Evolutionary conservation across 1,284 basidiomycete species (phyloP).

Genomic region (Microbotryomycetes sp.): DNA sequence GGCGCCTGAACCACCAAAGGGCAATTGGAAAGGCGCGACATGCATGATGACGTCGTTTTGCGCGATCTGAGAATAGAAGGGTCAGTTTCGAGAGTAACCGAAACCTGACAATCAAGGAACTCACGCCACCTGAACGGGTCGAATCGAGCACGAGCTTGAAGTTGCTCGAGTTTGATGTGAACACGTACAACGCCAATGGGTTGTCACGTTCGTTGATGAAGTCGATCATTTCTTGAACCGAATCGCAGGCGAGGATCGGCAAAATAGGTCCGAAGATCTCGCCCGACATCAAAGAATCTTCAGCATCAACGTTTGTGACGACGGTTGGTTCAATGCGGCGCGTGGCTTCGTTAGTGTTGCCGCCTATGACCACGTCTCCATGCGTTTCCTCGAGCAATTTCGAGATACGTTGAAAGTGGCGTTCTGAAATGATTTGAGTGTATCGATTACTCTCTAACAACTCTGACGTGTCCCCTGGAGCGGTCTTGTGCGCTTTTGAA

Average conservation of each 20-base stretch:
- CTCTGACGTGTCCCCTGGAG: neutral
- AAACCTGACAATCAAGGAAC: too few species aligned
- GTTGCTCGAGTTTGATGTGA: constrained; percentile 37
- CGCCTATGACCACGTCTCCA: constrained; percentile 42
- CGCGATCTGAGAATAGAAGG: constrained; percentile 31
- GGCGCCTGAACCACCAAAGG: constrained; percentile 35
- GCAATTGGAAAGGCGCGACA: constrained; percentile 35
- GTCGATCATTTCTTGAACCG: constrained; percentile 19
- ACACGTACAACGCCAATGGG: constrained; percentile 45
- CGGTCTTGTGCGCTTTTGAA: neutral
- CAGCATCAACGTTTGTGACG: constrained; percentile 38
- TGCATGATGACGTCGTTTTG: constrained; percentile 41
- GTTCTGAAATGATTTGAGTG: constrained; percentile 41
- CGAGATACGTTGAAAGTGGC: constrained; percentile 42
- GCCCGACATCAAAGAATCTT: constrained; percentile 42
- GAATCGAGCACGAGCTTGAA: neutral
- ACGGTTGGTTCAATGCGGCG: constrained; percentile 40
- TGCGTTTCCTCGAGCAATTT: constrained; percentile 39
- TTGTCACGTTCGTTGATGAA: constrained; percentile 42
- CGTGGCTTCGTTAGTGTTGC: constrained; percentile 23
- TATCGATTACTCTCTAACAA: constrained; percentile 33
- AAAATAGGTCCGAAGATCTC: constrained; percentile 47
- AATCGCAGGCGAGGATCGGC: constrained; percentile 36
- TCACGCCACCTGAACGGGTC: constrained; percentile 24
- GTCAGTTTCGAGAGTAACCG: too few species aligned